Evolutionary conservation across 1,284 basidiomycete species (phyloP), one percentile per base, ranked within the genome.

Genomic region (Inonotus obliquus): DNA sequence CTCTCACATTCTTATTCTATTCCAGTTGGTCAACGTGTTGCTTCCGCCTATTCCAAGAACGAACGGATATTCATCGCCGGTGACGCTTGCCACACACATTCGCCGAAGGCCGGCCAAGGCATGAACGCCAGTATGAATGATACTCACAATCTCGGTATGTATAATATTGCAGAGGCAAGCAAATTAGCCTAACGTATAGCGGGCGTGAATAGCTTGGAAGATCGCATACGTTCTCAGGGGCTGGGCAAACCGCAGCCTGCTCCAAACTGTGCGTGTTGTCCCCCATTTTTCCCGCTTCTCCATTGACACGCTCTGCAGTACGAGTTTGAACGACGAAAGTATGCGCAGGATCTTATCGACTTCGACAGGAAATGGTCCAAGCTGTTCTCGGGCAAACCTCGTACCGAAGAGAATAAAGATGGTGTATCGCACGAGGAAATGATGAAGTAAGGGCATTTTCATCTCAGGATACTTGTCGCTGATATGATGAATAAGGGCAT

Each of bases 101-200:
- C 89, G 0, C 91, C 91, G 0, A 94, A 86, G 76, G 74, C 83
- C 76, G 83, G 88, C 79, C 79, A 87, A 69, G 87, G 87, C 2
- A 89, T 89, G 87, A 90, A 90, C 63, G 86, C 86, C 1, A 89
- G 88, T 67, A 92, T 93, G 89, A 89, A 87, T 63, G 91, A 94
- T 69, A 83, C 86, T 9, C 90, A 91, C 67, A 92, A 92, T 68
- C 79, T 92, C 14, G 80, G 86, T 84, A 54, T 68, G 65, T 67
- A 5, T 25, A 17, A 2, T 14, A n/a, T 44, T n/a, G 11, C n/a
- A 14, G 19, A 21, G 1, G n/a, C 7, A 17, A 44, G 41, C 10
- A 44, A 6, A 44, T 44, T 13, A n/a, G 41, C 7, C 41, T n/a
- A 7, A 44, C 17, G 9, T 17, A 32, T n/a, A 4, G n/a, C 53